phyloP scores from a whole-genome alignment of 306 rosid genomes.

The Cicer chorassanicum region DNA sequence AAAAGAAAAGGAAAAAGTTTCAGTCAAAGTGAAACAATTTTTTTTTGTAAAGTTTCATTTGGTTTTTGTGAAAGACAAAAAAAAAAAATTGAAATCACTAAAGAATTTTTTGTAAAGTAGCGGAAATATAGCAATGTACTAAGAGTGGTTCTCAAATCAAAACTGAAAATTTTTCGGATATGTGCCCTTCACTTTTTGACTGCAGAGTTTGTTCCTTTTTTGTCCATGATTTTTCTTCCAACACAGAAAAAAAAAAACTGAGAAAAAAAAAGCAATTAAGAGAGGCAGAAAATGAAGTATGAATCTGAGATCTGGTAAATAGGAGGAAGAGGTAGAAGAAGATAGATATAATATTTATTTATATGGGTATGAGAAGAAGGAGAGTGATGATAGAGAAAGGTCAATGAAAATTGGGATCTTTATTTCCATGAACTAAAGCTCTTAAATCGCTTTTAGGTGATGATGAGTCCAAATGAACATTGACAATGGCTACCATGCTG shows the following conservation, averaged over 20 bases:
- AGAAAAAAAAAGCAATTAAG: conserved; percentile 8
- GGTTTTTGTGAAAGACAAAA: conserved; percentile 5
- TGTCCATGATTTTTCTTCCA: neutral
- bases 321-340: conserved; percentile 35
- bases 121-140: conserved; percentile 32
- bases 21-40: too few relatives aligned
- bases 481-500: conserved; percentile 24
- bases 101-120: neutral
- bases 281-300: neutral
- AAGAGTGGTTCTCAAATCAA: conserved; percentile 18
- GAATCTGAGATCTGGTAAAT: conserved; percentile 53
- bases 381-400: conserved; percentile 42
- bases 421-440: conserved; percentile 40
- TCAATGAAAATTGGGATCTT: conserved; percentile 52
- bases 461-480: conserved; percentile 39
- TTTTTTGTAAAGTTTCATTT: neutral
- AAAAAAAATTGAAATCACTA: too few relatives aligned
- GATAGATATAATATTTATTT: conserved; percentile 25
- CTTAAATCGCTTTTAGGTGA: conserved; percentile 34
- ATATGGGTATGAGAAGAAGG: neutral
- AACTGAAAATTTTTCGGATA: conserved; percentile 6
- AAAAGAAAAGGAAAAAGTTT: too few relatives aligned
- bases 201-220: conserved; percentile 22
- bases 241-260: neutral
- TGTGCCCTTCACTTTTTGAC: conserved; percentile 24